Evolutionary conservation across 2,329 filamentous ascomycete species (phyloP), one percentile per base, ranked within the genome.

Genomic region (Phoma herbarum): DNA sequence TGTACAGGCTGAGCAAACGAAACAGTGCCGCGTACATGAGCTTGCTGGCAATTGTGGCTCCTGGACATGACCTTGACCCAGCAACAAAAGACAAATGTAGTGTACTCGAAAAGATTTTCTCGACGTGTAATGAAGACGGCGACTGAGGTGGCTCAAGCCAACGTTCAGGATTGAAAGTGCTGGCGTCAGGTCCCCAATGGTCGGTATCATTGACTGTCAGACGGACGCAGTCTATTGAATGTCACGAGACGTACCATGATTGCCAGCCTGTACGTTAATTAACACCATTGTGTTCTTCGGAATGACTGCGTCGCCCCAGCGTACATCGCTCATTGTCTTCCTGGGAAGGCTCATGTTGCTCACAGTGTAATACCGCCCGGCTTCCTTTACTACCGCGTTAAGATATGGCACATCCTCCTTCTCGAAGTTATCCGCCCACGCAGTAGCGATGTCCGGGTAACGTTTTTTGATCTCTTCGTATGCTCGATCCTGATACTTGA

Each of bases 321-420:
- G 72, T 10, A 85, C 78, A 42, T 84, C 81, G 0, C 74, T 77
- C 18, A 82, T 79, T 0, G 83, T 84, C 69, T 83, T 83, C 12
- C 83, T 68, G 0, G 83, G 83, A 33, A 85, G 68, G 61, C 78
- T 82, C 82, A 85, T 85, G 2, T 81, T 76, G 59, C 78, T 81
- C 18, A 39, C 35, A 39, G 35, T 39, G n/a, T 39, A 20, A 8
- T 39, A 39, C 9, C 35, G n/a, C 4, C 35, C n/a, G 7, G 35
- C 35, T 18, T 39, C 18, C 18, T 20, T 20, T n/a, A 20, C n/a
- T 5, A 18, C 10, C 16, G 35, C 35, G 35, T 37, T 37, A 3
- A 37, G 35, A 20, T 37, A 37, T 37, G 35, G n/a, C n/a, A 37
- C n/a, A 4, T 37, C 35, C 20, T 37, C 35, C 8, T 37, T 48